phyloP scores from a whole-genome alignment of 164 flowering plant species.

The Tinospora cordifolia region DNA sequence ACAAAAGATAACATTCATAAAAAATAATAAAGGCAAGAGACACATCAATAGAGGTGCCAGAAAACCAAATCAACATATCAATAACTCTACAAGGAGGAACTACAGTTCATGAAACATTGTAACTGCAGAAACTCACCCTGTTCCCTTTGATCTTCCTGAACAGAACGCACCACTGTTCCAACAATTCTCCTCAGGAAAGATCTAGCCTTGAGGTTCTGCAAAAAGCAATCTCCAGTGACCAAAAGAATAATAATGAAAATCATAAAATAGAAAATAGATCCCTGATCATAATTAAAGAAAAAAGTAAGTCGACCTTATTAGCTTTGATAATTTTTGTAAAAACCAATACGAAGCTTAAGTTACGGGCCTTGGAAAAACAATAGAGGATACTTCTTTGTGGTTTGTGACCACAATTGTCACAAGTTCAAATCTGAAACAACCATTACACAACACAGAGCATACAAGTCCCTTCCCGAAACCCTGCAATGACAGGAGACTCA shows the following conservation, averaged over 20 bases:
- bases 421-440: no score
- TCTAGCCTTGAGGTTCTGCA: conserved; percentile 66
- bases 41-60: not conserved
- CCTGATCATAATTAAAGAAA: no score
- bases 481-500: no score
- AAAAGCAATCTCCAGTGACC: conserved; percentile 13
- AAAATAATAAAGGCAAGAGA: not conserved
- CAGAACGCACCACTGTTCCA: conserved; percentile 90
- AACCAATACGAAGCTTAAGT: no score
- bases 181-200: conserved; percentile 77
- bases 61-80: not conserved
- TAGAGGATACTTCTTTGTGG: no score
- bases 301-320: no score
- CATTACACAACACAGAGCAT: no score
- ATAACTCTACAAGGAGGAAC: not conserved
- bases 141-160: conserved; percentile 88
- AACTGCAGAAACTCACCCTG: conserved; percentile 49
- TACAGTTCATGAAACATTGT: not conserved
- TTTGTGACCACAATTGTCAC: no score
- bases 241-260: not conserved
- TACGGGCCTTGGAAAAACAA: no score
- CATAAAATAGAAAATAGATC: no score
- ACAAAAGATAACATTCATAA: not conserved
- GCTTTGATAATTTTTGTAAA: no score
- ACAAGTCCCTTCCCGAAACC: no score